phyloP scores from a whole-genome alignment of 768 basidiomycete genomes.

The Phylloporus sp. region DNA sequence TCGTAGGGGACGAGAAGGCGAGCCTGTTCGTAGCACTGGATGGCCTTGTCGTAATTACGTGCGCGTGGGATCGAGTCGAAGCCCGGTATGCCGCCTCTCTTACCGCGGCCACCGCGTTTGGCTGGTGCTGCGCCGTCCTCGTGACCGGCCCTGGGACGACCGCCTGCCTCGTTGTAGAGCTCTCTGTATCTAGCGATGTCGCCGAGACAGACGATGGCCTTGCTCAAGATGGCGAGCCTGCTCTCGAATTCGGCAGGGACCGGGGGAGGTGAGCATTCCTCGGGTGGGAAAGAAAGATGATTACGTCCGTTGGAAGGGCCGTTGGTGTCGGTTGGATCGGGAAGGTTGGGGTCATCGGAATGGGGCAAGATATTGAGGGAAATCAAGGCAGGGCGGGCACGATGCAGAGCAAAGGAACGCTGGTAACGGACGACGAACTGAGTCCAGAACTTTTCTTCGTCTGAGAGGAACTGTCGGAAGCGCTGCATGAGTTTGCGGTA shows the following conservation, averaged over 20 bases:
- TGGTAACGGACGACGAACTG: constrained; percentile 72
- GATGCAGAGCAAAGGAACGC: constrained; percentile 63
- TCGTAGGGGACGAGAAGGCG: constrained; percentile 76
- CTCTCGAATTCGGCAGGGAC: constrained; percentile 38
- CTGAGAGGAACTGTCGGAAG: constrained; percentile 84
- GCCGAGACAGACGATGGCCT: constrained; percentile 86
- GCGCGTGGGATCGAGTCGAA: constrained; percentile 48
- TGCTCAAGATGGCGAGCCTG: constrained; percentile 74
- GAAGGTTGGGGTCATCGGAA: constrained; percentile 32
- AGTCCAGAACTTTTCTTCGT: constrained; percentile 91
- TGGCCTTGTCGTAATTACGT: constrained; percentile 69
- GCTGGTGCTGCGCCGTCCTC: constrained; percentile 45
- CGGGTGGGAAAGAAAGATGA: constrained; percentile 60
- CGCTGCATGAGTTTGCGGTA: constrained; percentile 80
- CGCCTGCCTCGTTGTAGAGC: constrained; percentile 71
- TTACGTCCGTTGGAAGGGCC: constrained; percentile 41
- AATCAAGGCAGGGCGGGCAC: constrained; percentile 53
- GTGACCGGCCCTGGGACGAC: constrained; percentile 61
- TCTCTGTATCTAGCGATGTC: constrained; percentile 94
- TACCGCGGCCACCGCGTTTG: constrained; percentile 40
- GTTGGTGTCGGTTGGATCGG: constrained; percentile 19
- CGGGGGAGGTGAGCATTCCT: constrained; percentile 42
- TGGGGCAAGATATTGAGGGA: constrained; percentile 50
- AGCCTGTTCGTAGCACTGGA: constrained; percentile 82
- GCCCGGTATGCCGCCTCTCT: constrained; percentile 43